Base-by-base conservation (phyloP, 805 yeast species). In the Brettanomyces nanus region DNA sequence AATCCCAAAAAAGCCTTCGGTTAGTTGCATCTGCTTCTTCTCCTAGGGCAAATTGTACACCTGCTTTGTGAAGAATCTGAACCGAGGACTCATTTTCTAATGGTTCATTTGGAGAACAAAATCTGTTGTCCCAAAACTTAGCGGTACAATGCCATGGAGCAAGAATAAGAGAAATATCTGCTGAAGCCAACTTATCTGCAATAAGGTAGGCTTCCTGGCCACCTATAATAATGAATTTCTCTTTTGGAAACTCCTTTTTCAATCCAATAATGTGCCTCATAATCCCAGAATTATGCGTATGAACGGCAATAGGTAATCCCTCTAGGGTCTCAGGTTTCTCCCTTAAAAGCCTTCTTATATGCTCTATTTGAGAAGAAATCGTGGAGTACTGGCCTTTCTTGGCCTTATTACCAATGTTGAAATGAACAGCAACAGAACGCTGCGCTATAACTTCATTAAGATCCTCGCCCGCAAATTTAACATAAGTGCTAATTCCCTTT, bases 71-170 rank as follows among this genome's bases (percentile, higher is more conserved):
- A 13, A 32, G 35, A 20, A 21, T 32, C 18, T 32, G 35, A 18
- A 32, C 14, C 6, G 35, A 32, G 10, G 35, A 32, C 33, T 30
- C 13, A 17, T 19, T 13, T 22, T 20, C 35, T 13, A 32, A 17
- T 13, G 35, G 35, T 15, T 19, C 14, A 14, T 21, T 20, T n/a
- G 35, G 26, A n/a, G 35, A 20, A 20, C 35, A 32, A 13, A 32
- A 19, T 14, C 35, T 20, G n/a, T 32, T 32, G 18, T 32, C 27
- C 35, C 35, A 32, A 22, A 32, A 32, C 35, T 32, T 32, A 18
- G 35, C 35, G 7, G 35, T 32, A 14, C 28, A 32, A n/a, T 27
- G 13, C 35, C 35, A 32, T 13, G 35, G 35, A 7, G 35, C 35
- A 13, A 32, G 10, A 18, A 32, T 20, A n/a, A 32, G 27, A 14